Evolutionary conservation across 495 filamentous ascomycete genomes (phyloP).

Genomic region (Beverwykella pulmonaria): DNA sequence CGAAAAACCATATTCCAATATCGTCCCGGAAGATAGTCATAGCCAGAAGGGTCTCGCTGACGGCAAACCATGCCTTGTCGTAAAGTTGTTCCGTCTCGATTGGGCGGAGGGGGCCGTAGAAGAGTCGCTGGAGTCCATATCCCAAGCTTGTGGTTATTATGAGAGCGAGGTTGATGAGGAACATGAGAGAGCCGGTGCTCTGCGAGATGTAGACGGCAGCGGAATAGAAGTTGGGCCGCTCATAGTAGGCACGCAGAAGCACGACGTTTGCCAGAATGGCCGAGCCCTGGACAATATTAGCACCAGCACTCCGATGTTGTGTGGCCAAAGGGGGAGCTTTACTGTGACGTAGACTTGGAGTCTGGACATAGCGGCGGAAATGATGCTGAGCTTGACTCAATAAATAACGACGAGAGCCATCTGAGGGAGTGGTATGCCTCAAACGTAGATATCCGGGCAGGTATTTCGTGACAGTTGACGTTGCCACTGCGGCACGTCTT

Average conservation of each 20-base stretch:
- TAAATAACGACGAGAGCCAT: conserved; percentile 21
- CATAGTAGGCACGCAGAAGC: conserved; percentile 85
- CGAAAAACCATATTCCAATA: conserved; percentile 86
- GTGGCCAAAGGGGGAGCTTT: neutral
- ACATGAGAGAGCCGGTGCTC: conserved; percentile 92
- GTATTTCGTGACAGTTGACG: neutral
- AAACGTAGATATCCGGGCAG: neutral
- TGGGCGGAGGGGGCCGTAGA: conserved; percentile 87
- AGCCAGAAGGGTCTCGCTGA: conserved; percentile 93
- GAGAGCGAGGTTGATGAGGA: conserved; percentile 84
- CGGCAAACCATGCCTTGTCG: conserved; percentile 95
- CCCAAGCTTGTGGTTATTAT: conserved; percentile 74
- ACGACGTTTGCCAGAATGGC: conserved; percentile 78
- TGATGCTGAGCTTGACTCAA: neutral
- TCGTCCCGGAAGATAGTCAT: conserved; percentile 99
- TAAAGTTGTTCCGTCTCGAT: conserved; percentile 96
- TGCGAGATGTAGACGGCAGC: conserved; percentile 95
- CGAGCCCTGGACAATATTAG: conserved; percentile 59
- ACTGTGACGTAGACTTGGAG: conserved; percentile 32
- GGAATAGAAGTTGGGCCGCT: conserved; percentile 96
- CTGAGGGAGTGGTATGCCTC: neutral
- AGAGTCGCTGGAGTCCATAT: conserved; percentile 83
- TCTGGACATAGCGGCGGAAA: conserved; percentile 24
- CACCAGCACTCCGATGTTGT: conserved; percentile 2
- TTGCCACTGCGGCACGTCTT: conserved; percentile 1